These are phyloP conservation scores for Moricandia arvensis DNA, from an alignment of 345 rosid genomes.

Conservation along the genomic window DNA sequence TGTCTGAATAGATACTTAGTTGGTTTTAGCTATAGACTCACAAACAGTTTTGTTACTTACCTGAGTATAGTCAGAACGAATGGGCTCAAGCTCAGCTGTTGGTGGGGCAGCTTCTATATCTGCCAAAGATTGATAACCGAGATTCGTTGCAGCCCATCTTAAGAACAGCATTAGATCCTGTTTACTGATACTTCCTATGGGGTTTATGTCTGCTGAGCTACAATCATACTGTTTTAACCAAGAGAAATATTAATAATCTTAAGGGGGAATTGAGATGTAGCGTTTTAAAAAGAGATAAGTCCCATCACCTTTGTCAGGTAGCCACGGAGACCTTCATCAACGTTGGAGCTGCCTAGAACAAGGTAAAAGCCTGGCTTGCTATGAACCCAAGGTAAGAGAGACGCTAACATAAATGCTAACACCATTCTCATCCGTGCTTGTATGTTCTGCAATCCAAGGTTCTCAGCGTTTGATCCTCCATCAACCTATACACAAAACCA, in stretches of 20 bases:
- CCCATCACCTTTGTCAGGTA: constrained; percentile 79
- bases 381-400: constrained; percentile 96
- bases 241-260: constrained; percentile 12
- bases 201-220: constrained; percentile 95
- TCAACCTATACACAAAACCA: constrained; percentile 53
- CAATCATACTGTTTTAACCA: constrained; percentile 75
- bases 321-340: constrained; percentile 93
- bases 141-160: constrained; percentile 84
- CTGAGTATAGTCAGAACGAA: constrained; percentile 88
- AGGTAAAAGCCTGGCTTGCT: constrained; percentile 85
- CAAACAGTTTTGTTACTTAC: constrained; percentile 38
- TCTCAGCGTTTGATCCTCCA: constrained; percentile 90
- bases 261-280: background rate
- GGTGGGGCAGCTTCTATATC: constrained; percentile 97
- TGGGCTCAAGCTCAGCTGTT: constrained; percentile 94
- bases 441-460: constrained; percentile 85
- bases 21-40: background rate
- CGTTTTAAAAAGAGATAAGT: background rate
- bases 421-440: constrained; percentile 99
- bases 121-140: constrained; percentile 84
- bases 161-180: constrained; percentile 80
- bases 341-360: constrained; percentile 93
- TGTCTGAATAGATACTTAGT: background rate
- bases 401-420: constrained; percentile 84
- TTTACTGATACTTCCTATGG: constrained; percentile 93